These are phyloP conservation scores for Solanum lycopersicoides DNA, from an alignment of 257 asterid species.

Conservation along the genomic window DNA sequence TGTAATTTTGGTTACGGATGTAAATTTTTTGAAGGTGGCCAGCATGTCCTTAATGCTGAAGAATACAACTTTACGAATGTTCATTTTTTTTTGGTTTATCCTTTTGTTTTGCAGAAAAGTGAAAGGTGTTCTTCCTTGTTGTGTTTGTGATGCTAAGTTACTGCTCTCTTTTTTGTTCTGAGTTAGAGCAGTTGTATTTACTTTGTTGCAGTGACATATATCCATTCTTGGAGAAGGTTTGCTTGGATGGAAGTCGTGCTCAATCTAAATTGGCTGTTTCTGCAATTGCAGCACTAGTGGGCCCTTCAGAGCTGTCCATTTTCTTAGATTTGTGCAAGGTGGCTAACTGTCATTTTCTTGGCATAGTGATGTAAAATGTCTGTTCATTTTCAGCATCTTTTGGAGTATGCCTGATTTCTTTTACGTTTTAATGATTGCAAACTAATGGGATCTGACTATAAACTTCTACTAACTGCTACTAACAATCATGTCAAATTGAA, in stretches of 20 bases:
- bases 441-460: not conserved
- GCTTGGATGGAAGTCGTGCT: conserved; percentile 65
- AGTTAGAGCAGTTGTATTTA: not conserved
- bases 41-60: no score
- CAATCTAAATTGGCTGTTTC: conserved; percentile 75
- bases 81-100: not conserved
- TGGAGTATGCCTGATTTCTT: not conserved
- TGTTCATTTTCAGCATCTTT: not conserved
- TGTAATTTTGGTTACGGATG: no score
- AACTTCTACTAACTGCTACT: not conserved
- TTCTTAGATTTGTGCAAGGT: conserved; percentile 69
- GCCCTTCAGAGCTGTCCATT: conserved; percentile 32
- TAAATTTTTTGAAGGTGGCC: no score
- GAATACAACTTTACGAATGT: no score
- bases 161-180: not conserved
- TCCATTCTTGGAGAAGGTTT: conserved; percentile 59
- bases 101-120: not conserved
- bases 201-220: conserved; percentile 50
- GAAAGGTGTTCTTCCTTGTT: not conserved
- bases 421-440: not conserved
- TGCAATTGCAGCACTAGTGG: conserved; percentile 57
- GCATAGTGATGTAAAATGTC: not conserved
- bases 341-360: not conserved
- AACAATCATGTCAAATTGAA: not conserved
- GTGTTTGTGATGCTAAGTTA: not conserved